Base-by-base conservation (phyloP, 2,329 filamentous ascomycete species). In the Emmonsiellopsis sp. region DNA sequence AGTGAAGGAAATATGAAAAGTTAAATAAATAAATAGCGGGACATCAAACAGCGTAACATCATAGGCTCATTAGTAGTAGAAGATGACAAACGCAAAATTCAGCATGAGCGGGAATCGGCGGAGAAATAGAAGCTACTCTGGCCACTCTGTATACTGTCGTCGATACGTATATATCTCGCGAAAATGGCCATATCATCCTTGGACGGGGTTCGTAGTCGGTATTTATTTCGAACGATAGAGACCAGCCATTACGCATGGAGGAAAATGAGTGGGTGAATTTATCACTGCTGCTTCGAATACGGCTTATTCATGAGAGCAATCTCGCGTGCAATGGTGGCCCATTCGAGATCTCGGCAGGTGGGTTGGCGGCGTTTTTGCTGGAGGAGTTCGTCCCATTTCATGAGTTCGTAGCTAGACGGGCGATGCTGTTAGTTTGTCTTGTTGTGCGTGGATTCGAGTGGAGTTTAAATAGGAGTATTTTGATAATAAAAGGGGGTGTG, bases 231-330 rank as follows among this genome's bases (percentile, higher is more conserved):
- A 6, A 27, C 9, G 17, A 47, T n/a, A 8, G 42, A 13, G 42
- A 13, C 21, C 21, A 27, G 21, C 21, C 21, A 27, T 27, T 27
- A 27, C 5, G 21, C 5, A 27, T 1, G 5, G 3, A 27, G 21
- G 21, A 27, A 27, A 27, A 27, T 27, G 21, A 5, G 3, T 27
- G 21, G 21, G 3, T 27, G 21, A 3, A 48, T 36, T 36, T n/a
- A 33, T 32, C 36, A 49, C 47, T 51, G 47, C 43, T 58, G 56
- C 47, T 53, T 55, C 40, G 56, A 85, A 71, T 97, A 97, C 13
- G 93, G 93, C 62, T 87, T 85, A 67, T 98, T 98, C 89, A 98
- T 94, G 32, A 92, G 77, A 4, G 93, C 91, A 60, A 98, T 91
- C 71, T 97, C 92, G 60, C 90, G 80, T 6, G 89, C 80, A 56